Base-by-base conservation (phyloP, 2,329 filamentous ascomycete species). In the Alternaria triticina region DNA sequence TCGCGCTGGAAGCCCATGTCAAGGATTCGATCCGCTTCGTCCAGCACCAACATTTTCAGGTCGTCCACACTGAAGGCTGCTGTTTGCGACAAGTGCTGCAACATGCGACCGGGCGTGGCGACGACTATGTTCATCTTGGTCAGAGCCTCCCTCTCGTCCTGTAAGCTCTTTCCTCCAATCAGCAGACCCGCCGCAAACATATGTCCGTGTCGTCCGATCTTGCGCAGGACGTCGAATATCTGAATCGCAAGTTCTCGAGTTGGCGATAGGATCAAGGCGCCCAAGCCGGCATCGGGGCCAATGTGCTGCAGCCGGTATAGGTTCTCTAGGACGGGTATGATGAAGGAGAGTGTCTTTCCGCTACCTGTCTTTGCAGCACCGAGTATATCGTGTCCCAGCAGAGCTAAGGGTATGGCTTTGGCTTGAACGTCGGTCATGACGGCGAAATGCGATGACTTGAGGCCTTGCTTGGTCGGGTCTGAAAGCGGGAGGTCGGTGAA, bases 91-190 rank as follows among this genome's bases (percentile, higher is more conserved):
- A 99, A 85, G 80, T 99, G 96, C 81, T 99, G 96, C 71, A 98
- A 83, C 86, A 99, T 97, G 36, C 96, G 89, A 2, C 96, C 96
- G 0, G 96, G 96, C 1, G 96, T 99, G 75, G 94, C 97, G 10
- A 99, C 93, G 25, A 99, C 83, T 51, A 99, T 98, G 77, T 98
- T 99, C 95, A 99, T 98, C 68, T 93, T 88, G 4, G 89, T 88
- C 64, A 99, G 78, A 33, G 94, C 87, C 71, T 96, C 92, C 23
- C 92, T 89, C 82, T 99, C 90, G 75, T 97, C 94, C 75, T 92
- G 90, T 73, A 97, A 77, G 77, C 88, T 94, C 85, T 97, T 97
- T 44, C 96, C 96, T 44, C 96, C 96, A 72, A 98, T 98, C 10
- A 99, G 89, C 72, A 98, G 82, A 0, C 96, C 96, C 0, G 96